Conservation (phyloP, 768 basidiomycete species). For the Atractiella rhizophila region DNA sequence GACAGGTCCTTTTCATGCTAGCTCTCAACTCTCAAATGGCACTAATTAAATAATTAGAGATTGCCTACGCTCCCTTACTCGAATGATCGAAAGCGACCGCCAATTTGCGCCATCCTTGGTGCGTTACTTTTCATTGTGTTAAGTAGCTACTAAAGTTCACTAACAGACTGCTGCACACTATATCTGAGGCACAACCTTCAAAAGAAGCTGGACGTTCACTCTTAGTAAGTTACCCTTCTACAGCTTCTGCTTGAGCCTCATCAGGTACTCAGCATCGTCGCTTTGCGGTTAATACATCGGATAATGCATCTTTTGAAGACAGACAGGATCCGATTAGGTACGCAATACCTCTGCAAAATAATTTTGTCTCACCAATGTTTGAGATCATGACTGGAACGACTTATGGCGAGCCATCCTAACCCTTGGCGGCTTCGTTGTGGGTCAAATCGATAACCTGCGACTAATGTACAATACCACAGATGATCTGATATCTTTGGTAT, state of each 20-base stretch:
- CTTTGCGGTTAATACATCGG: conserved; percentile 5
- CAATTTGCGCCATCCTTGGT: background rate
- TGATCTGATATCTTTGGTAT: conserved; percentile 6
- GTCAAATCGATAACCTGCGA: conserved; percentile 1
- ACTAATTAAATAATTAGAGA: no score
- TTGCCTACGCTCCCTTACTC: no score
- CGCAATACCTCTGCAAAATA: no score
- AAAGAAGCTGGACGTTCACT: conserved; percentile 9
- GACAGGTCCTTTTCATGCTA: background rate
- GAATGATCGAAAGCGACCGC: background rate
- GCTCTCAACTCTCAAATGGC: no score
- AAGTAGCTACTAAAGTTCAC: no score
- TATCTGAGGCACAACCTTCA: conserved; percentile 9
- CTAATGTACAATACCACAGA: background rate
- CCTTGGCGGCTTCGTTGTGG: conserved; percentile 7
- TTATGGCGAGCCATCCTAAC: conserved; percentile 10
- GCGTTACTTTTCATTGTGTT: background rate
- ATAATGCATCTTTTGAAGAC: conserved; percentile 10
- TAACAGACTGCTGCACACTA: no score
- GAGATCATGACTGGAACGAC: conserved; percentile 9
- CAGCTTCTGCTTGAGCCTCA: background rate
- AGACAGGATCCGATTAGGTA: conserved; percentile 4
- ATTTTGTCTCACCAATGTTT: background rate
- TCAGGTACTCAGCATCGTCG: background rate
- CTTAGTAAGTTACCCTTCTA: conserved; percentile 4